Percentiles rank a stretch among this genome's conserved stretches.
These are phyloP conservation scores for Ciborinia camelliae DNA, from an alignment of 2,329 filamentous ascomycete genomes.

Conservation along the genomic window DNA sequence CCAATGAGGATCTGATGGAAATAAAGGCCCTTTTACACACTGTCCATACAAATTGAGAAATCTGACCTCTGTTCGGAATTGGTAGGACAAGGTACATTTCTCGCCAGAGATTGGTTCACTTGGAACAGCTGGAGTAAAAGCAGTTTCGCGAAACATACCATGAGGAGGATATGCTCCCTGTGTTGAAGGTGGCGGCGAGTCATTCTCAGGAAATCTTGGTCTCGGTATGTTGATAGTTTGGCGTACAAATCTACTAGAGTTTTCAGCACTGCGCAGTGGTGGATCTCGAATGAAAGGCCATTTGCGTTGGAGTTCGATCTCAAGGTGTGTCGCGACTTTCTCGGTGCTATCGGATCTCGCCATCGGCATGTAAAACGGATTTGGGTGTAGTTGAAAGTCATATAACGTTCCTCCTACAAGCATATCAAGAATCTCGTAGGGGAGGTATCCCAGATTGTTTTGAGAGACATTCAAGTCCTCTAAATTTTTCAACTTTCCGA, in stretches of 20 bases:
- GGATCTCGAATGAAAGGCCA: background rate
- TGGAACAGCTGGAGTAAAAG: background rate
- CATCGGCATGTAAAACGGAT: slow-evolving; percentile 53
- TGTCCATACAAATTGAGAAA: slow-evolving; percentile 34
- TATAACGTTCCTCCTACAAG: slow-evolving; percentile 42
- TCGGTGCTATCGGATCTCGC: background rate
- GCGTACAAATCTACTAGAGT: no score
- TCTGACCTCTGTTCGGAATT: slow-evolving; percentile 33
- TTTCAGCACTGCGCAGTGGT: background rate
- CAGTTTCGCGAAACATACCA: no score
- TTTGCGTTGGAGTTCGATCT: background rate
- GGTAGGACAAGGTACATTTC: slow-evolving; percentile 24
- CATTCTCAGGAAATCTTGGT: background rate
- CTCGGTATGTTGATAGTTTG: background rate
- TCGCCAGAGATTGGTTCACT: background rate
- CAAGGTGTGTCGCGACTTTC: background rate
- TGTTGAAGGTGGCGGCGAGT: no score
- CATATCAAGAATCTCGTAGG: slow-evolving; percentile 36
- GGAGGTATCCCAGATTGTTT: slow-evolving; percentile 59
- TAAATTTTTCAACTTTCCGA: slow-evolving; percentile 57
- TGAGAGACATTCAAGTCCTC: slow-evolving; percentile 62
- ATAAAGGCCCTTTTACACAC: slow-evolving; percentile 33
- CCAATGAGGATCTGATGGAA: slow-evolving; percentile 22
- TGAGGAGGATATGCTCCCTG: no score
- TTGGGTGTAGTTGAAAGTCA: slow-evolving; percentile 57